These are phyloP conservation scores for Encephalitozoon cuniculi DNA, from an alignment of 371 early-diverging fungal genomes.

Conservation along the genomic window DNA sequence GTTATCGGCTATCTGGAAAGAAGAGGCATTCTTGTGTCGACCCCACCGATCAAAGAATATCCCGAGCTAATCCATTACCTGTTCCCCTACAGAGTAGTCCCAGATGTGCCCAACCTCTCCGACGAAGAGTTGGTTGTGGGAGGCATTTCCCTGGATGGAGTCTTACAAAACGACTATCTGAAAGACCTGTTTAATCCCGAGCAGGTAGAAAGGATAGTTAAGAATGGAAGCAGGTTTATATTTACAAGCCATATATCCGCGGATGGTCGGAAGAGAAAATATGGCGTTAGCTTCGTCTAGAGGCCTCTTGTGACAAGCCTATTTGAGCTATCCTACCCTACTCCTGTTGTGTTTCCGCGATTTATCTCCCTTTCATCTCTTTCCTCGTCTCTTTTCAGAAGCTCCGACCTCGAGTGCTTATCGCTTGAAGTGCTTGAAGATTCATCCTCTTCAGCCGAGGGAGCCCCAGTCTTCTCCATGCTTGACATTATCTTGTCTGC, in stretches of 20 bases:
- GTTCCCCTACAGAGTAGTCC: not conserved
- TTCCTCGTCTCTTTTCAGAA: conserved; percentile 16
- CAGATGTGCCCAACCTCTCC: not conserved
- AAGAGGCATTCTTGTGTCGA: not conserved
- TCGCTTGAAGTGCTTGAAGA: not conserved
- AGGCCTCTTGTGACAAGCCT: not conserved
- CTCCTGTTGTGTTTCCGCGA: conserved; percentile 24
- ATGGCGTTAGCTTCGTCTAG: not conserved
- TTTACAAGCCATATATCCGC: not conserved
- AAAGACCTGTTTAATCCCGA: not conserved
- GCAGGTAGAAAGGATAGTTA: not conserved
- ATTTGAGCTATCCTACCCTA: conserved; percentile 4
- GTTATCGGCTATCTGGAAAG: not conserved
- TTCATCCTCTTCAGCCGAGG: not conserved
- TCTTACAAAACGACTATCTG: not conserved
- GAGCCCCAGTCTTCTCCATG: not conserved
- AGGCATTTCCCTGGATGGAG: not conserved
- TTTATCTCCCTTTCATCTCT: conserved; percentile 12
- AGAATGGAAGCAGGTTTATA: not conserved
- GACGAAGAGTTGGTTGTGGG: not conserved
- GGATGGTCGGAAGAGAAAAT: not conserved
- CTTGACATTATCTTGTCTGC: conserved; percentile 12
- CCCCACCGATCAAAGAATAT: not conserved
- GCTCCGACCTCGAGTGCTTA: not conserved
- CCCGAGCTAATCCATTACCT: not conserved